Percentiles rank a stretch among this genome's conserved stretches.
These are phyloP conservation scores for Solanum bulbocastanum DNA, from an alignment of 257 asterid genomes.

Conservation along the genomic window DNA sequence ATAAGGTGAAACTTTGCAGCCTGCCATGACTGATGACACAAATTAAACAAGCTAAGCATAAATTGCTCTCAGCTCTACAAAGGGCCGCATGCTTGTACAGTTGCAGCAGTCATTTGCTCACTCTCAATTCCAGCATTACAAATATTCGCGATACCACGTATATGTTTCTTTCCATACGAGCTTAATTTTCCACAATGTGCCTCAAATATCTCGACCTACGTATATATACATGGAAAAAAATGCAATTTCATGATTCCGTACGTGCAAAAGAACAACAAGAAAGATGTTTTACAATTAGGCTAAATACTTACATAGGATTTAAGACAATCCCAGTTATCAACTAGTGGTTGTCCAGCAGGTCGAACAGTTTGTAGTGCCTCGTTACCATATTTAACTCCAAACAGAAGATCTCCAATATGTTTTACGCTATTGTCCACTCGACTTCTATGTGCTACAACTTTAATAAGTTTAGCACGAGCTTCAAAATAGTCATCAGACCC, in stretches of 20 bases:
- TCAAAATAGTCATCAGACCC: slow-evolving; percentile 50
- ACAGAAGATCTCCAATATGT: slow-evolving; percentile 66
- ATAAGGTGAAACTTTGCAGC: not conserved
- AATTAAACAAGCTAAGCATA: not conserved
- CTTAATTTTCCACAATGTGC: slow-evolving; percentile 67
- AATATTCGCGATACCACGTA: slow-evolving; percentile 77
- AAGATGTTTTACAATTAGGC: not conserved
- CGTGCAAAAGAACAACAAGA: not conserved
- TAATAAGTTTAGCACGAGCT: slow-evolving; percentile 66
- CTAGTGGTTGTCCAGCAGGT: slow-evolving; percentile 45
- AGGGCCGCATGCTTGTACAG: slow-evolving; percentile 50
- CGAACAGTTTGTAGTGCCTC: slow-evolving; percentile 38
- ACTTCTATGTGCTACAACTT: slow-evolving; percentile 53
- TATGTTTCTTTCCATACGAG: slow-evolving; percentile 88
- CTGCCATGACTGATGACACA: not conserved
- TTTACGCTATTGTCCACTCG: slow-evolving; percentile 62
- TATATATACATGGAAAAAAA: not conserved
- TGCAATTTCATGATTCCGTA: not conserved
- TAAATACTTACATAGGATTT: slow-evolving; percentile 58
- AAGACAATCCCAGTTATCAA: slow-evolving; percentile 39
- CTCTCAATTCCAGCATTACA: slow-evolving; percentile 63
- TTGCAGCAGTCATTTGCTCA: slow-evolving; percentile 71
- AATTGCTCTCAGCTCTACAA: not conserved
- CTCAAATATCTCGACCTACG: slow-evolving; percentile 65
- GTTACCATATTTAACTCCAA: slow-evolving; percentile 62